A percentile compares a stretch with the other conserved stretches of the same genome.
phyloP scores from a whole-genome alignment of 2,329 filamentous ascomycete genomes.

The Tricladium varicosporioides region DNA sequence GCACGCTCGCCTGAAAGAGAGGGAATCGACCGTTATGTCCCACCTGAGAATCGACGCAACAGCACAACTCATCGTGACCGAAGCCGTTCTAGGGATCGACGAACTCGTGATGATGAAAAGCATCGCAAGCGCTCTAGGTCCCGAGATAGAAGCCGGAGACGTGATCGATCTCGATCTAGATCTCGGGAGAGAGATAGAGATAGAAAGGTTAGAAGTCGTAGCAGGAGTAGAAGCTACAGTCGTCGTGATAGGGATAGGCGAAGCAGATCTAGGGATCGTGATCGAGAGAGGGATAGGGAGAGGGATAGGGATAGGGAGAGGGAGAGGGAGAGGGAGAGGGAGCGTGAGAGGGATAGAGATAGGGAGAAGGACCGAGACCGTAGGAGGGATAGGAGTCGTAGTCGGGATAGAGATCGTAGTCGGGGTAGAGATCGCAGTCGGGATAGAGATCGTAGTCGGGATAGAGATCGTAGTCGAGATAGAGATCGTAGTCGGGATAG shows the following conservation, averaged over 20 bases:
- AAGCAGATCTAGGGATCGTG: slow-evolving; percentile 4
- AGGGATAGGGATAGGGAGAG: neutral
- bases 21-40: slow-evolving; percentile 36
- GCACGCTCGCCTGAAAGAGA: slow-evolving; percentile 33
- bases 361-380: neutral
- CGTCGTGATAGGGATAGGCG: slow-evolving; percentile 7
- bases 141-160: slow-evolving; percentile 20
- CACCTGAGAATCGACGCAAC: slow-evolving; percentile 26
- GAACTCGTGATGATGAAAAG: slow-evolving; percentile 1
- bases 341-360: neutral
- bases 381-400: neutral
- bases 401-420: slow-evolving; percentile 2
- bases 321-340: neutral
- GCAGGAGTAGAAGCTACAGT: neutral
- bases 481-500: neutral
- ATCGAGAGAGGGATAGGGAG: neutral
- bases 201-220: neutral
- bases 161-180: neutral
- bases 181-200: neutral
- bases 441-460: neutral
- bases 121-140: slow-evolving; percentile 6
- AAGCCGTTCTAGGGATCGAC: slow-evolving; percentile 6
- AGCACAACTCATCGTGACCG: slow-evolving; percentile 17
- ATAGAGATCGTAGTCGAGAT: neutral
- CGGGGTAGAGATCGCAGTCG: neutral